Evolutionary conservation across 192 early-diverging fungal species (phyloP).

Genomic region (Coemansia sp.): DNA sequence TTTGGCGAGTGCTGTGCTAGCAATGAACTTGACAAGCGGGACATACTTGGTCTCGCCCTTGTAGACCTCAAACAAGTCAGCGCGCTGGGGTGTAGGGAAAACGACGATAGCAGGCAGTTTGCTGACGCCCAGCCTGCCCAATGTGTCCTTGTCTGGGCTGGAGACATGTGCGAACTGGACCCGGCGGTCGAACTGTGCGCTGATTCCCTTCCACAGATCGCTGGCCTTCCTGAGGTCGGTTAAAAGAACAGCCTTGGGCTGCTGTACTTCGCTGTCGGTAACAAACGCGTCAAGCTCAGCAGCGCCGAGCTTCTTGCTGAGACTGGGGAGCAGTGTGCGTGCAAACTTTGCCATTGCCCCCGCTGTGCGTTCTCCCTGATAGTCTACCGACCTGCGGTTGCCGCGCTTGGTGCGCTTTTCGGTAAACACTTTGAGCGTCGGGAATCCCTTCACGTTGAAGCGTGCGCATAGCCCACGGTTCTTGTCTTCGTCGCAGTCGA

Average conservation of each 20-base stretch:
- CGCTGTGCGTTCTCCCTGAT: slow-evolving; percentile 84
- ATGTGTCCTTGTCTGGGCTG: slow-evolving; percentile 52
- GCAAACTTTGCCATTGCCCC: slow-evolving; percentile 78
- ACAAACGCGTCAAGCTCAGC: slow-evolving; percentile 61
- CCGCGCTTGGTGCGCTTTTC: slow-evolving; percentile 66
- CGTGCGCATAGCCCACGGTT: slow-evolving; percentile 78
- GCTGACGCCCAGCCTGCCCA: slow-evolving; percentile 62
- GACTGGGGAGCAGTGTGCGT: slow-evolving; percentile 65
- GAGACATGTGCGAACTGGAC: slow-evolving; percentile 76
- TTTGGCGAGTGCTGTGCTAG: slow-evolving; percentile 30
- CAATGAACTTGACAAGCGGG: slow-evolving; percentile 49
- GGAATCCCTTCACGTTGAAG: slow-evolving; percentile 87
- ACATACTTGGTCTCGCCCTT: slow-evolving; percentile 70
- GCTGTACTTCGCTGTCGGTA: slow-evolving; percentile 33
- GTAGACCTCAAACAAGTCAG: slow-evolving; percentile 57
- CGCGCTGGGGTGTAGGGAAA: slow-evolving; percentile 55
- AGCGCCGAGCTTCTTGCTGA: slow-evolving; percentile 30
- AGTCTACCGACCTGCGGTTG: slow-evolving; percentile 63
- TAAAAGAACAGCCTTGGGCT: slow-evolving; percentile 76
- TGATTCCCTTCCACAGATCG: slow-evolving; percentile 85
- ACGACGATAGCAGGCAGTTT: slow-evolving; percentile 72
- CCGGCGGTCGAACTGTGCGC: slow-evolving; percentile 70
- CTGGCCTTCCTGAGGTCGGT: slow-evolving; percentile 77
- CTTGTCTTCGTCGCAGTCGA: slow-evolving; percentile 86
- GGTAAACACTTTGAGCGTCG: slow-evolving; percentile 92